Base-by-base conservation (phyloP, 1,284 basidiomycete genomes). In the Fomitopsis palustris region DNA sequence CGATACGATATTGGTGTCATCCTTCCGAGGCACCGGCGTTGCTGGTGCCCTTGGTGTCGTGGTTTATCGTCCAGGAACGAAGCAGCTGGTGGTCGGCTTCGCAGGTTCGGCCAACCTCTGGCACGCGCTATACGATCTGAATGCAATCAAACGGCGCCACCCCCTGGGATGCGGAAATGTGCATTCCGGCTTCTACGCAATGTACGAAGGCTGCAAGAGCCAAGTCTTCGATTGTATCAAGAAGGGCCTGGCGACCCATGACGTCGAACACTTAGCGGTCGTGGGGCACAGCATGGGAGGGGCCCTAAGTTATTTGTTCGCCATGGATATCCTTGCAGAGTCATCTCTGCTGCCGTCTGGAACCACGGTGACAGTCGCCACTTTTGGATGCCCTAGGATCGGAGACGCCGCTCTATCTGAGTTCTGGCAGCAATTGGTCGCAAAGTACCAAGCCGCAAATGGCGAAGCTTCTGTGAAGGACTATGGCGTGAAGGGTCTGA, bases 141-240 rank as follows among this genome's bases (percentile, higher is more conserved):
- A 75, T 35, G 67, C 73, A 27, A 66, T 75, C 33, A 75, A 72
- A 60, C 69, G 69, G 45, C 43, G 55, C 1, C 77, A 81, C 62
- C 75, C 75, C 4, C 74, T 74, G 35, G 69, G 52, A 10, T 61
- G 65, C 17, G 77, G 76, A 2, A 67, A 59, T 16, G 78, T 83
- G 27, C 83, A 85, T 65, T 69, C 75, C 4, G 82, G 83, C 2
- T 84, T 84, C 63, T 84, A 80, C 80, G 67, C 70, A 21, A 63
- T 85, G 56, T 84, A 82, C 64, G 67, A 72, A 56, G 81, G 81
- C 6, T 69, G 81, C 4, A 71, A 70, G 61, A 25, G 57, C 0
- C 56, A 84, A 47, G 82, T 87, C 61, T 91, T 90, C 72, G 86
- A 90, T 59, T 78, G 81, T 56, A 83, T 93, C 57, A 74, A 87